phyloP scores from a whole-genome alignment of 2,329 filamentous ascomycete species.

The Trichoderma polysporum region DNA sequence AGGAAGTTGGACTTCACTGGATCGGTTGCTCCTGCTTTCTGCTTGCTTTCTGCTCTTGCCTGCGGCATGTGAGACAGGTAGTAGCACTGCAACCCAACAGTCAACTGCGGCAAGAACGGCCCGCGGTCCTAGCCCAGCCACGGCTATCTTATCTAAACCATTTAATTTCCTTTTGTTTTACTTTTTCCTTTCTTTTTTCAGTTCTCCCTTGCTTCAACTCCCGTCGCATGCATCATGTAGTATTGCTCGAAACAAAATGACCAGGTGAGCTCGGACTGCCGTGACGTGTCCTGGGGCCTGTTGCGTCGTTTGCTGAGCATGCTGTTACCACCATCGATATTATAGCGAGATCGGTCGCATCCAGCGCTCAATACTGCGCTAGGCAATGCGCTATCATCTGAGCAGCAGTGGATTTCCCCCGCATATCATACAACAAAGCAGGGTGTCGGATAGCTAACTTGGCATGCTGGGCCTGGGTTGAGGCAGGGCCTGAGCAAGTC shows the following conservation, averaged over 20 bases:
- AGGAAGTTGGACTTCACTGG: background rate
- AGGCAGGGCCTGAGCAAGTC: constrained; percentile 3
- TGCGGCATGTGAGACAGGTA: background rate
- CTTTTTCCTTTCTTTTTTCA: background rate
- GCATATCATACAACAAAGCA: constrained; percentile 2
- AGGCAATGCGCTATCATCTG: background rate
- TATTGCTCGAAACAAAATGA: background rate
- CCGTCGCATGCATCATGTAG: background rate
- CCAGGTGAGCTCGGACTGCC: background rate
- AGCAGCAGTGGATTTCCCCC: constrained; percentile 4
- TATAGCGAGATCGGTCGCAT: background rate
- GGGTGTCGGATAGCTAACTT: background rate
- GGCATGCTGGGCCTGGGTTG: background rate
- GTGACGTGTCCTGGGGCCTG: background rate
- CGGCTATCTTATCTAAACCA: background rate
- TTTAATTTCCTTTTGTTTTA: constrained; percentile 8
- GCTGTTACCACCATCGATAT: background rate
- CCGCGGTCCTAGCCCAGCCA: constrained; percentile 16
- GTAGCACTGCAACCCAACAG: background rate
- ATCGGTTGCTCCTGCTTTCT: background rate
- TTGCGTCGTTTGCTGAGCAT: background rate
- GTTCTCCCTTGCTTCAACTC: background rate
- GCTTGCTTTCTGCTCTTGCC: background rate
- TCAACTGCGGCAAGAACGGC: constrained; percentile 12
- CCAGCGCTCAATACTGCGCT: constrained; percentile 8